These are phyloP conservation scores for Barnettozyma sucrosica DNA, from an alignment of 805 yeast genomes.

Conservation along the genomic window DNA sequence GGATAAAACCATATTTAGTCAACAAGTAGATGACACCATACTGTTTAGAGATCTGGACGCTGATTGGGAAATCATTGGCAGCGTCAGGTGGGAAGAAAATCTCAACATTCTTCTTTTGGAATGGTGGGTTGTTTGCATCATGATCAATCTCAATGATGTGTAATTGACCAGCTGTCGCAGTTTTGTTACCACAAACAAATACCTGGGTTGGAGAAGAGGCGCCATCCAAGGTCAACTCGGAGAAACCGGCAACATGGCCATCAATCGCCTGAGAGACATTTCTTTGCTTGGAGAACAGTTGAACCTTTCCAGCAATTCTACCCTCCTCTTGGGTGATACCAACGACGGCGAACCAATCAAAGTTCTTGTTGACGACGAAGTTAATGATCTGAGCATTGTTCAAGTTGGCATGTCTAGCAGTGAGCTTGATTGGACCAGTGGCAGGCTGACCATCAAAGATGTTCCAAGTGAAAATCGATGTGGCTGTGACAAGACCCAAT, in stretches of 20 bases:
- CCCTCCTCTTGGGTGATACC: conserved; percentile 95
- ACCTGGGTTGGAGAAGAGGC: conserved; percentile 69
- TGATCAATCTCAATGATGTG: conserved; percentile 97
- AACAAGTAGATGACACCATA: conserved; percentile 85
- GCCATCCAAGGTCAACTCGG: conserved; percentile 67
- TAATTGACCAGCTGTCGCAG: conserved; percentile 69
- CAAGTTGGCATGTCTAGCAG: conserved; percentile 78
- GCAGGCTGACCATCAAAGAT: conserved; percentile 74
- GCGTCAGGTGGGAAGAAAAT: conserved; percentile 97
- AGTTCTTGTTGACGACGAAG: conserved; percentile 71
- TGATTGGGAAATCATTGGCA: conserved; percentile 91
- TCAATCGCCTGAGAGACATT: conserved; percentile 94
- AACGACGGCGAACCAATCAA: conserved; percentile 90
- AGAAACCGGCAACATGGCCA: conserved; percentile 94
- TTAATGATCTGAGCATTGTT: conserved; percentile 84
- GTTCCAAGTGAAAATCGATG: conserved; percentile 73
- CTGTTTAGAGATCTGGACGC: conserved; percentile 76
- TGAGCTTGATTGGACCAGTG: conserved; percentile 71
- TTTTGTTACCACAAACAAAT: conserved; percentile 88
- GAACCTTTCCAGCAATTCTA: conserved; percentile 93
- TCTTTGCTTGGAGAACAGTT: conserved; percentile 81
- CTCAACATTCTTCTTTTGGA: conserved; percentile 84
- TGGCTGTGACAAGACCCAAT: conserved; percentile 80
- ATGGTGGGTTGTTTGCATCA: conserved; percentile 77
- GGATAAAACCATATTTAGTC: conserved; percentile 95